Percentiles rank a stretch among this genome's conserved stretches.
phyloP scores from a whole-genome alignment of 495 filamentous ascomycete species.

The Podospora appendiculata region DNA sequence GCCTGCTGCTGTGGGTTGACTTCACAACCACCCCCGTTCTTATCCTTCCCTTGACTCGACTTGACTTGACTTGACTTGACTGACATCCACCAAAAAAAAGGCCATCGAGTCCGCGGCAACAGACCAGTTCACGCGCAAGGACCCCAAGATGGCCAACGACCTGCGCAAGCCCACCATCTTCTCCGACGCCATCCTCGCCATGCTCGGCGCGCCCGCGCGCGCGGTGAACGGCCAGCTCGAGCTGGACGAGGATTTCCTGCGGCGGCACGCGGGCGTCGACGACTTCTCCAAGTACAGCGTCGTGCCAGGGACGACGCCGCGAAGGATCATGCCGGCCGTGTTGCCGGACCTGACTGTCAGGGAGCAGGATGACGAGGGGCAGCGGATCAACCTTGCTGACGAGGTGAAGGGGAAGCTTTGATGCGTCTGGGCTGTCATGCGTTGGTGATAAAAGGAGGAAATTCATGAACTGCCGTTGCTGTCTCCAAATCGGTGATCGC shows the following conservation, averaged over 20 bases:
- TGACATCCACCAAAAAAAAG: constrained; percentile 20
- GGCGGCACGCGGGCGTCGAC: constrained; percentile 50
- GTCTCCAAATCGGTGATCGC: no score
- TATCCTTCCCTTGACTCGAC: not conserved
- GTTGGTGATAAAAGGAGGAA: no score
- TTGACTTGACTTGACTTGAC: not conserved
- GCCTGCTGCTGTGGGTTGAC: constrained; percentile 59
- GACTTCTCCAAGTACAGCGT: constrained; percentile 73
- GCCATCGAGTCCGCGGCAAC: constrained; percentile 72
- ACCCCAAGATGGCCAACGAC: constrained; percentile 33
- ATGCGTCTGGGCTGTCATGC: no score
- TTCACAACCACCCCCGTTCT: not conserved
- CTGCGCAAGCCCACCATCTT: constrained; percentile 68
- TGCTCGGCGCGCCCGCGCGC: constrained; percentile 53
- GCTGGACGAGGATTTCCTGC: constrained; percentile 78
- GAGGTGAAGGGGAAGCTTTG: no score
- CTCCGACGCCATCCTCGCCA: constrained; percentile 70
- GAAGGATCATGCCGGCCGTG: constrained; percentile 70
- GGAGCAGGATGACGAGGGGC: constrained; percentile 78
- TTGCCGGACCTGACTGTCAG: constrained; percentile 65
- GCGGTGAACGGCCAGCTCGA: constrained; percentile 63
- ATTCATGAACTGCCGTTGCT: no score
- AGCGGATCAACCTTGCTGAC: no score
- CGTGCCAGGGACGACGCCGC: constrained; percentile 53
- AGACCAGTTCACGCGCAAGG: constrained; percentile 34